Conservation (phyloP, 768 basidiomycete genomes). For the Pulveroboletus frians region DNA sequence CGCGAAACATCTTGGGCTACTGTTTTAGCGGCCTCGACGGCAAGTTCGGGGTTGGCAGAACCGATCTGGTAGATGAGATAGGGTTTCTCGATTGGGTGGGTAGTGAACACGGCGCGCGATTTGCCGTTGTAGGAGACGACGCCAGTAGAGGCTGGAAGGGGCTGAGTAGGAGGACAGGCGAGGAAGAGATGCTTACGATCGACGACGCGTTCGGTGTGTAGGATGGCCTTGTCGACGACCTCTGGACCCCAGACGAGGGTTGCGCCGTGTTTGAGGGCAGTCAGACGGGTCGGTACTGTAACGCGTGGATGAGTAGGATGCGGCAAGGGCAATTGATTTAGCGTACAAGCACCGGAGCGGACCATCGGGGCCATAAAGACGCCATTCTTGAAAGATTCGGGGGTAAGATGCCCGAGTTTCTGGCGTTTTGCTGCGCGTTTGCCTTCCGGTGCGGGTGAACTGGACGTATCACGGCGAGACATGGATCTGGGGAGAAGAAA, state of each 20-base stretch:
- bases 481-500: conserved; percentile 17
- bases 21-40: conserved; percentile 84
- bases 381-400: conserved; percentile 80
- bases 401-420: conserved; percentile 53
- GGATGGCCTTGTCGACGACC: conserved; percentile 91
- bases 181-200: conserved; percentile 58
- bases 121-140: conserved; percentile 83
- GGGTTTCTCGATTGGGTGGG: conserved; percentile 91
- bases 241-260: conserved; percentile 96
- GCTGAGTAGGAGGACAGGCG: background rate
- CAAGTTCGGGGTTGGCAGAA: conserved; percentile 81
- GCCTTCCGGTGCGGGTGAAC: conserved; percentile 24
- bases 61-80: conserved; percentile 96
- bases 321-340: background rate
- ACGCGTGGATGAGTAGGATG: conserved; percentile 8
- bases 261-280: conserved; percentile 89
- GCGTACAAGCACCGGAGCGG: conserved; percentile 81
- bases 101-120: conserved; percentile 81
- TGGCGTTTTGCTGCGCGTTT: conserved; percentile 45
- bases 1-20: too few species aligned
- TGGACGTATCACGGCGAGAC: conserved; percentile 49
- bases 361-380: conserved; percentile 99
- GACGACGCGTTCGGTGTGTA: conserved; percentile 76
- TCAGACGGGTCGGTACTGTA: conserved; percentile 78
- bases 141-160: conserved; percentile 67